A percentile compares a stretch with the other conserved stretches of the same genome.
These are phyloP conservation scores for Coemansia sp. DNA, from an alignment of 192 early-diverging fungal genomes.

Conservation along the genomic window DNA sequence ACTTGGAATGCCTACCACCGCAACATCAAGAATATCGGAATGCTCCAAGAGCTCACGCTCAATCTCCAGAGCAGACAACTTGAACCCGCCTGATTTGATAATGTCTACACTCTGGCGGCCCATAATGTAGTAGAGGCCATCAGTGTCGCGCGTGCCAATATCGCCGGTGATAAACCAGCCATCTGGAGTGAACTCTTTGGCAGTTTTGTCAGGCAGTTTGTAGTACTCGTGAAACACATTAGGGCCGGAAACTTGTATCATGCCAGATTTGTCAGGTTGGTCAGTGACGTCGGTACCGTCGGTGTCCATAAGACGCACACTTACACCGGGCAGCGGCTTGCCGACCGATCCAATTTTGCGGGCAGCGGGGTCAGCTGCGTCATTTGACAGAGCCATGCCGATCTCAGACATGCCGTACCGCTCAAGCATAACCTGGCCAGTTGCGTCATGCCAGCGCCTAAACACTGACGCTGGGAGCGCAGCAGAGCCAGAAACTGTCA, in stretches of 20 bases:
- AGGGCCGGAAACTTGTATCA: constrained; percentile 71
- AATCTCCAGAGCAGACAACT: constrained; percentile 80
- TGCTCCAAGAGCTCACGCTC: constrained; percentile 75
- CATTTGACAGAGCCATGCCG: constrained; percentile 82
- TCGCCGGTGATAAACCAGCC: constrained; percentile 86
- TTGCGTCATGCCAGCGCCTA: constrained; percentile 67
- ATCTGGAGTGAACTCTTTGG: constrained; percentile 67
- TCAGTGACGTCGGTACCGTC: constrained; percentile 57
- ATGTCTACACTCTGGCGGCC: constrained; percentile 82
- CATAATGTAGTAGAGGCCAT: constrained; percentile 70
- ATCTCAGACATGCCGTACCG: constrained; percentile 90
- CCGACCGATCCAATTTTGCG: constrained; percentile 66
- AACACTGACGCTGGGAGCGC: constrained; percentile 73
- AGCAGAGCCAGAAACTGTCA: constrained; percentile 78
- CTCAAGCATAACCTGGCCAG: constrained; percentile 75
- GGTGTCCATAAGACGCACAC: constrained; percentile 57
- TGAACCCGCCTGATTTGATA: constrained; percentile 87
- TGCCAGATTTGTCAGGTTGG: constrained; percentile 57
- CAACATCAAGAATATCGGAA: constrained; percentile 64
- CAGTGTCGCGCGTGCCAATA: constrained; percentile 58
- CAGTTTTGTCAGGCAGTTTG: constrained; percentile 66
- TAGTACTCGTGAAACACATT: constrained; percentile 82
- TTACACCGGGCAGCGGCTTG: constrained; percentile 68
- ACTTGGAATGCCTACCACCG: constrained; percentile 71
- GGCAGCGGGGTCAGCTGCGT: constrained; percentile 27